These are phyloP conservation scores for Chytriomyces sp. DNA, from an alignment of 192 early-diverging fungal species.

Conservation along the genomic window DNA sequence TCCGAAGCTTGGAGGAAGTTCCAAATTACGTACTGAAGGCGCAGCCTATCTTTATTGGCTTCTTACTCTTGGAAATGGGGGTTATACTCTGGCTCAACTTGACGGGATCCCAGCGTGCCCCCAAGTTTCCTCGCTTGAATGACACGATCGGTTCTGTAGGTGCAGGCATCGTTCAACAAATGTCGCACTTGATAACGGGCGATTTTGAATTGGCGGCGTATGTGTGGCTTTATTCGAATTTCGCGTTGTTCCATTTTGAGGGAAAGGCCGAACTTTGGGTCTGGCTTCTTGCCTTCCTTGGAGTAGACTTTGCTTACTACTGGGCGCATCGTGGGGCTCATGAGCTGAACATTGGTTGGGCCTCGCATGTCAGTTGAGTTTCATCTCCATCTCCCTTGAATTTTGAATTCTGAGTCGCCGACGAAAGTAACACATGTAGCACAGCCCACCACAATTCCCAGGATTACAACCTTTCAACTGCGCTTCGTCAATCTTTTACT, in stretches of 20 bases:
- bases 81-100: slow-evolving; percentile 40
- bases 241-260: slow-evolving; percentile 38
- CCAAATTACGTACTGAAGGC: slow-evolving; percentile 58
- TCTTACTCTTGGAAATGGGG: slow-evolving; percentile 37
- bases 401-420: not conserved
- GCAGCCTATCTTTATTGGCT: slow-evolving; percentile 53
- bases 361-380: slow-evolving; percentile 44
- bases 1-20: slow-evolving; percentile 42
- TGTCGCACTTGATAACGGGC: slow-evolving; percentile 51
- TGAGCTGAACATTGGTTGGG: slow-evolving; percentile 64
- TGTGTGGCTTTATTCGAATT: slow-evolving; percentile 57
- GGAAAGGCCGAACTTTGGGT: slow-evolving; percentile 44
- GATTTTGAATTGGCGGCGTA: slow-evolving; percentile 49
- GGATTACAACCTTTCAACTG: slow-evolving; percentile 62
- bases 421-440: not conserved
- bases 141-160: slow-evolving; percentile 55
- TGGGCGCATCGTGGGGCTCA: slow-evolving; percentile 63
- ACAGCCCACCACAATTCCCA: slow-evolving; percentile 51
- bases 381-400: not conserved
- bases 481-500: slow-evolving; percentile 53
- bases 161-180: slow-evolving; percentile 57
- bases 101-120: slow-evolving; percentile 7
- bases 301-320: slow-evolving; percentile 49
- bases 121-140: slow-evolving; percentile 45
- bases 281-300: slow-evolving; percentile 61